Evolutionary conservation across 148 eudicot genomes (phyloP).

Genomic region (Chenopodium berlandieri): DNA sequence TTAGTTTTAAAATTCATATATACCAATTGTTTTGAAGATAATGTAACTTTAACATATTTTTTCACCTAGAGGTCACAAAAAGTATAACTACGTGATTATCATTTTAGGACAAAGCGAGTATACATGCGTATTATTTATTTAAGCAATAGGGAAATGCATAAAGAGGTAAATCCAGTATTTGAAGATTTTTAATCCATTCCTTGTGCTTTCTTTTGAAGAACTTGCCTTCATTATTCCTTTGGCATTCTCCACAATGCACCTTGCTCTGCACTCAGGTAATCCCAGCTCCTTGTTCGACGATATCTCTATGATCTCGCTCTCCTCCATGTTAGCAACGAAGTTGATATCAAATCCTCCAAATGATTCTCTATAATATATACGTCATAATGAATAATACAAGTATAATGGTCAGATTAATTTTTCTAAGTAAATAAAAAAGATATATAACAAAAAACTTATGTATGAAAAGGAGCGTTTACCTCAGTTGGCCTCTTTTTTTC

Average conservation of each 20-base stretch:
- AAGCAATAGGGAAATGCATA: not conserved
- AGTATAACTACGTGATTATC: no score
- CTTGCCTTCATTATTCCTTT: constrained; percentile 80
- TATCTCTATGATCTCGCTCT: constrained; percentile 62
- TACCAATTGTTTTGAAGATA: no score
- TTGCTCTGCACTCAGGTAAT: constrained; percentile 75
- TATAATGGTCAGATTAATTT: not conserved
- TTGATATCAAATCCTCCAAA: constrained; percentile 79
- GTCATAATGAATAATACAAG: no score
- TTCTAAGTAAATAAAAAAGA: not conserved
- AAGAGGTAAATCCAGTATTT: no score
- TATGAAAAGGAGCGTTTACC: constrained; percentile 39
- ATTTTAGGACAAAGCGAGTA: no score
- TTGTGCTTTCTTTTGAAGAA: not conserved
- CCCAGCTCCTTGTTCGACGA: constrained; percentile 61
- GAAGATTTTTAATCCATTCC: no score
- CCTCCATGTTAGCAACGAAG: constrained; percentile 70
- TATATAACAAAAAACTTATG: not conserved
- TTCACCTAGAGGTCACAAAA: no score
- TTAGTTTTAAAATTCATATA: no score
- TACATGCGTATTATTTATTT: no score
- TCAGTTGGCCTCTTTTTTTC: constrained; percentile 58
- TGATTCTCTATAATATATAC: constrained; percentile 48
- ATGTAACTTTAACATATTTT: no score
- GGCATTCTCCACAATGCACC: constrained; percentile 92